Evolutionary conservation across 768 basidiomycete genomes (phyloP).

Genomic region (Austroboletus eburneus): DNA sequence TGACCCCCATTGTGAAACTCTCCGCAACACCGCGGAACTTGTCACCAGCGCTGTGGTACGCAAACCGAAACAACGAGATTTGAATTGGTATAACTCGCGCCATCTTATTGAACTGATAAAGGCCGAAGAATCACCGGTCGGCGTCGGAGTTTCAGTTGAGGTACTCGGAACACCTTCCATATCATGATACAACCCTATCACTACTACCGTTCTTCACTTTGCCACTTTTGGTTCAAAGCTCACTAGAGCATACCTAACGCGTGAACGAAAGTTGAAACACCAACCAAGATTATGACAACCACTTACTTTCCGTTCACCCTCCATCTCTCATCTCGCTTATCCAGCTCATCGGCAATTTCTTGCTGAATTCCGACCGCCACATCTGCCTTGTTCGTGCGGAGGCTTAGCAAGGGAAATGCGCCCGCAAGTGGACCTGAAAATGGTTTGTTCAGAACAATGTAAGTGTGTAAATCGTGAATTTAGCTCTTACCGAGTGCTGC

Average conservation of each 20-base stretch:
- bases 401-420: slow-evolving; percentile 74
- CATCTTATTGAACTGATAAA: too few relatives aligned
- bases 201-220: too few relatives aligned
- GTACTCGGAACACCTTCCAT: too few relatives aligned
- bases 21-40: too few relatives aligned
- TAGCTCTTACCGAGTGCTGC: slow-evolving; percentile 57
- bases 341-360: slow-evolving; percentile 64
- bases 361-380: slow-evolving; percentile 77
- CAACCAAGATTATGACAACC: not conserved
- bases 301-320: slow-evolving; percentile 71
- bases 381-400: slow-evolving; percentile 95
- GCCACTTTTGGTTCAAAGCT: slow-evolving; percentile 31
- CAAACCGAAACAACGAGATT: too few relatives aligned
- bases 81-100: too few relatives aligned
- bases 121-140: too few relatives aligned
- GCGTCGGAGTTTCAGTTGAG: too few relatives aligned
- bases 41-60: too few relatives aligned
- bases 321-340: slow-evolving; percentile 68
- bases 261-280: not conserved
- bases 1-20: too few relatives aligned
- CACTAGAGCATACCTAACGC: slow-evolving; percentile 28
- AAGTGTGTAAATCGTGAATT: not conserved
- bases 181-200: too few relatives aligned
- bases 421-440: slow-evolving; percentile 75
- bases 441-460: slow-evolving; percentile 45